phyloP scores from a whole-genome alignment of 2,329 filamentous ascomycete species.

The Cladophialophora bantiana region DNA sequence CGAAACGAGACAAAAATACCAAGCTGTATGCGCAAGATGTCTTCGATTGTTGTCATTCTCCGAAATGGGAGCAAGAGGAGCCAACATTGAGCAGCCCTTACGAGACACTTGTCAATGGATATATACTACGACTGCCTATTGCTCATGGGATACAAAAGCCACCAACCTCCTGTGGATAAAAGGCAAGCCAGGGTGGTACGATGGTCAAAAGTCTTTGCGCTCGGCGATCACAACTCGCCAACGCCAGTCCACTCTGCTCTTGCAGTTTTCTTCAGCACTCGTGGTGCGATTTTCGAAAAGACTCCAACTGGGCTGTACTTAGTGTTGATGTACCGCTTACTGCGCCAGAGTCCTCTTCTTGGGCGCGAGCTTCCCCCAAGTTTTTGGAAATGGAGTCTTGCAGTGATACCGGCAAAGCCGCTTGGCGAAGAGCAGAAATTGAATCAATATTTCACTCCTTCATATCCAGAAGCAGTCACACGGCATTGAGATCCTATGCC shows the following conservation, averaged over 20 bases:
- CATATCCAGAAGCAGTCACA: constrained; percentile 30
- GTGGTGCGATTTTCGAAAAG: constrained; percentile 52
- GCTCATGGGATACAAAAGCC: not conserved
- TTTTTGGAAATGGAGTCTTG: not conserved
- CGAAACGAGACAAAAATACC: not conserved
- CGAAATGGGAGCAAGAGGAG: constrained; percentile 8
- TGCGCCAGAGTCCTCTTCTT: not conserved
- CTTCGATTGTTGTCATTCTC: not conserved
- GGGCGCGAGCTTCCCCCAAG: not conserved
- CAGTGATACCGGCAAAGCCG: not conserved
- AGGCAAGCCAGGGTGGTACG: constrained; percentile 46
- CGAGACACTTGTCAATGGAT: constrained; percentile 15
- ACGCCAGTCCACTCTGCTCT: constrained; percentile 33
- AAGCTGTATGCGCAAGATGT: not conserved
- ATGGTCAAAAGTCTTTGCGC: constrained; percentile 41
- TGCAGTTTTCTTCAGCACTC: constrained; percentile 49
- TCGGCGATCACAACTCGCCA: constrained; percentile 25
- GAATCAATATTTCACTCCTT: constrained; percentile 21
- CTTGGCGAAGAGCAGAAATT: not conserved
- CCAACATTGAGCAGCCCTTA: not conserved
- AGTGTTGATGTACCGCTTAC: not conserved
- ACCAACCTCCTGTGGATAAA: constrained; percentile 48
- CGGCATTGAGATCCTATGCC: constrained; percentile 29
- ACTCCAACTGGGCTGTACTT: constrained; percentile 9
- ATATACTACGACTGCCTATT: not conserved